Base-by-base conservation (phyloP, 192 early-diverging fungal genomes). In the Entophlyctis luteolus region DNA sequence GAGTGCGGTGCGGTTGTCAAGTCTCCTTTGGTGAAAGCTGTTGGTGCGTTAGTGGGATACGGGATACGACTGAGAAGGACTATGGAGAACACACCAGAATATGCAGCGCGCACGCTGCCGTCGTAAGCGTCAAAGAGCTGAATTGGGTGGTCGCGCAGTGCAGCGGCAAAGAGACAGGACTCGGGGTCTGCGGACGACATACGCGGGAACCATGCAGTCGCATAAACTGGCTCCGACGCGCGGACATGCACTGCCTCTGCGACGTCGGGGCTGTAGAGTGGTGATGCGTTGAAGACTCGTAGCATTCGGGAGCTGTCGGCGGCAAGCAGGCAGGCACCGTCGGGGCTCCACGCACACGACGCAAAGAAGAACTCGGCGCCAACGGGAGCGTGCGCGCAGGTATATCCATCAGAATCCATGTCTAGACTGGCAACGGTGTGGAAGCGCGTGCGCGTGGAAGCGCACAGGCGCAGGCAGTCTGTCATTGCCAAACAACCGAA, bases 1-100 rank as follows among this genome's bases (percentile, higher is more conserved):
- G 46, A 49, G 27, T 63, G 60, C 6, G 60, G 60, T 20, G 60
- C 60, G 20, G 60, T 63, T 1, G 36, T 37, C 12, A 63, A 28
- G 28, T 63, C 60, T n/a, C 60, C 60, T 20, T 63, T 32, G 8
- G 60, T 48, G 23, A 63, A 28, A 0, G 46, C 60, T 63, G 5
- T 8, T 16, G 25, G 29, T 0, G 2, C 14, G 25, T 25, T 25
- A 20, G 14, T 20, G 10, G 29, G 25, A 25, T 25, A 53, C 1
- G 2, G 10, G 2, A 12, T 45, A 45, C 10, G n/a, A 45, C 42
- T 8, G n/a, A 45, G 12, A 8, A 8, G 27, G 49, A 6, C 18
- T 14, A 8, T 5, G 49, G 36, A 18, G 2, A 39, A 60, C 58
- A 18, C 18, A 63, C 60, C 60, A 8, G 60, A 49, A 34, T 63